Evolutionary conservation across 768 basidiomycete genomes (phyloP), one percentile per base, ranked within the genome.

Genomic region (Hygrophorus pudorinus): DNA sequence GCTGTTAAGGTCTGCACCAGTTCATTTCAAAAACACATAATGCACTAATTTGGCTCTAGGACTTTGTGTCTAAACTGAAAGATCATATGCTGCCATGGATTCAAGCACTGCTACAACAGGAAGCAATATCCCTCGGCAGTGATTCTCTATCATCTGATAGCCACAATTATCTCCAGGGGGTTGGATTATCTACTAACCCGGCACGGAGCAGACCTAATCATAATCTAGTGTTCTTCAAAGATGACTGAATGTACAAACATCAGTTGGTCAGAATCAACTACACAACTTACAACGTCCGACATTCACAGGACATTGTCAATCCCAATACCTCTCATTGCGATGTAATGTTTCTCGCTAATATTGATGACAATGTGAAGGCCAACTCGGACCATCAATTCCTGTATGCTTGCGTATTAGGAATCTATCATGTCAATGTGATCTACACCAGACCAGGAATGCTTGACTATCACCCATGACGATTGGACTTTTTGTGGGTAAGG

Each of bases 261-360:
- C 62, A 62, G 30, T 38, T 51, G 0, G 12, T 69, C 0, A 56
- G 55, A 0, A 33, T 71, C 30, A 67, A 69, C 51, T 69, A 67
- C 45, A 70, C 65, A 0, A 66, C 64, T 0, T 71, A 71, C 42
- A 62, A 73, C 50, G 45, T 67, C 1, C 59, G 57, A 0, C 51
- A 56, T 1, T 41, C 50, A 2, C 67, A 71, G 46, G 70, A 73
- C 37, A 42, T 53, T 0, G 46, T 71, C 28, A 65, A 66, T 28
- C 55, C 59, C 0, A n/a, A 59, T 17, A 48, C 27, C 3, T 14
- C 34, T 11, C 41, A 36, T 29, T 16, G 11, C 24, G 24, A 35
- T 24, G 30, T 40, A 16, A 48, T 37, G 42, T 17, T 43, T 11
- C 21, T 37, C n/a, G 21, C 46, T 5, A n/a, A 41, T 30, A 28